These are phyloP conservation scores for Aegilops longissima DNA, from an alignment of 176 grass and related monocot species.

Conservation along the genomic window DNA sequence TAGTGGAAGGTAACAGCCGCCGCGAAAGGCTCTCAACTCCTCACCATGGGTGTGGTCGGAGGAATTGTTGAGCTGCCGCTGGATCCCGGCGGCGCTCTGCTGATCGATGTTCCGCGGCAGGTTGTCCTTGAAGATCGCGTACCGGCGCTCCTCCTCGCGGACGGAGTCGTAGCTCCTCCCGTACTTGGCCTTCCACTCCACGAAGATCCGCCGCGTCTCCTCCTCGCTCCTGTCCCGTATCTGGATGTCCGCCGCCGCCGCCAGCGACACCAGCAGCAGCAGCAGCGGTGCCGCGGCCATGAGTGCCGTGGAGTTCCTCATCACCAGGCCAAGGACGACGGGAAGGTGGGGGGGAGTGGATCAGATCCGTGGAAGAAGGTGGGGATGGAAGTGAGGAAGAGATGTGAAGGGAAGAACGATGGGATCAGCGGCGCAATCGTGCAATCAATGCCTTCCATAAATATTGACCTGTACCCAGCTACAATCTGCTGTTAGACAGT, in stretches of 20 bases:
- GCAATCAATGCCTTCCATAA: no score
- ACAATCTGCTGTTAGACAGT: no score
- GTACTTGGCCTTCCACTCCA: slow-evolving; percentile 50
- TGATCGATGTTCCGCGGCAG: slow-evolving; percentile 59
- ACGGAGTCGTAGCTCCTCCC: slow-evolving; percentile 39
- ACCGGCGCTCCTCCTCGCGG: slow-evolving; percentile 54
- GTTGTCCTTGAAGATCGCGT: slow-evolving; percentile 61
- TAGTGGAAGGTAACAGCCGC: neutral
- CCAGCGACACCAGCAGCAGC: neutral
- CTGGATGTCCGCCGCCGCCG: slow-evolving; percentile 9
- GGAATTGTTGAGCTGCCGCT: no score
- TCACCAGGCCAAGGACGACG: neutral
- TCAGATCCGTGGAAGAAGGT: neutral
- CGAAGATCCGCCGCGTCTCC: slow-evolving; percentile 53
- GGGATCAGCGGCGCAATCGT: no score
- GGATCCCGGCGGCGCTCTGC: slow-evolving; percentile 32
- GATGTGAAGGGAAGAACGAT: neutral
- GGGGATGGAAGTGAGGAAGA: no score
- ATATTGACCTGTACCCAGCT: no score
- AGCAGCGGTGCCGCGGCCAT: neutral
- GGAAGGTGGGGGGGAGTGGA: neutral
- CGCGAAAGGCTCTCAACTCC: no score
- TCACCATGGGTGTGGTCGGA: no score
- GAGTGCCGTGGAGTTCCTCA: slow-evolving; percentile 25
- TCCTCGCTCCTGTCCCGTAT: slow-evolving; percentile 50